Percentiles rank a stretch among this genome's conserved stretches.
phyloP scores from a whole-genome alignment of 2,329 filamentous ascomycete species.

The Xylaria sp. region DNA sequence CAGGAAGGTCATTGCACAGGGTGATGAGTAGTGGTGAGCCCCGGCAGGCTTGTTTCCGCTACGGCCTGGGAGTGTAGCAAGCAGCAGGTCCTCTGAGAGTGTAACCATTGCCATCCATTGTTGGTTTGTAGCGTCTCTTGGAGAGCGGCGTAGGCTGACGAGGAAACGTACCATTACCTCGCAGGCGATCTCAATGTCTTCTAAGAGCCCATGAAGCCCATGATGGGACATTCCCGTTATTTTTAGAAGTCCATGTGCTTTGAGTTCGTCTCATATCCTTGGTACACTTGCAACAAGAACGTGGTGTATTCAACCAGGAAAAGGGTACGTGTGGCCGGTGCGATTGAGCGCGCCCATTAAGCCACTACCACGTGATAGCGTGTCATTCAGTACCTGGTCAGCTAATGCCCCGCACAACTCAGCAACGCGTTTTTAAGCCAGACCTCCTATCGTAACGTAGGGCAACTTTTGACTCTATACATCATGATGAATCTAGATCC shows the following conservation, averaged over 20 bases:
- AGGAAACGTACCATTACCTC: constrained; percentile 18
- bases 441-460: too few species aligned
- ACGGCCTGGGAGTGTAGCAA: constrained; percentile 14
- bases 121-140: neutral
- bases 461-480: too few species aligned
- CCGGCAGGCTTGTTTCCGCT: constrained; percentile 20
- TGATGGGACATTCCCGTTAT: too few species aligned
- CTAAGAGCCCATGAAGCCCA: neutral
- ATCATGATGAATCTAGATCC: too few species aligned
- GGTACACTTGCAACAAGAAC: neutral
- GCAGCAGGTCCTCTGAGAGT: constrained; percentile 10
- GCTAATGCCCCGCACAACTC: too few species aligned
- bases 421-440: too few species aligned
- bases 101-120: neutral
- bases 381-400: too few species aligned
- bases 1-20: constrained; percentile 23
- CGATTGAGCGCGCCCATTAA: too few species aligned
- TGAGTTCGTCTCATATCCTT: neutral
- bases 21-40: constrained; percentile 34
- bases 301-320: neutral
- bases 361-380: too few species aligned
- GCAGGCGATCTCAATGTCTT: neutral
- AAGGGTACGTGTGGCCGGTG: neutral
- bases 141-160: constrained; percentile 7
- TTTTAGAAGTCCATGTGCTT: neutral